Base-by-base conservation (phyloP, 495 filamentous ascomycete genomes). In the Aspergillus wentii region DNA sequence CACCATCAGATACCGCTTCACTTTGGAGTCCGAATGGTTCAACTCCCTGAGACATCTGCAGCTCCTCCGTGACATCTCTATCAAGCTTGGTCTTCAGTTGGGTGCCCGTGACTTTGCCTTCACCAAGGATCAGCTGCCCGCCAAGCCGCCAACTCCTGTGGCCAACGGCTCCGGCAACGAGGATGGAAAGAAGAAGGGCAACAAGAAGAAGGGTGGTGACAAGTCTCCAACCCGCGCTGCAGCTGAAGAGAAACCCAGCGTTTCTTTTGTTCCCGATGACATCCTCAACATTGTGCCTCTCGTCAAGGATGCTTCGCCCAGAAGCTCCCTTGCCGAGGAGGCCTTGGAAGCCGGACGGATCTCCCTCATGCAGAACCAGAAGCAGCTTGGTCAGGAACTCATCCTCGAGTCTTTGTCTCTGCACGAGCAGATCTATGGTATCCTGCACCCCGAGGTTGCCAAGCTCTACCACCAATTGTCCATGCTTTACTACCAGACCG, bases 341-440 rank as follows among this genome's bases (percentile, higher is more conserved):
- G 89, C 94, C 17, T 67, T 97, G 36, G 94, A 97, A 62, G 94
- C 88, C 33, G 94, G 92, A 14, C 85, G 89, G 25, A 90, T 96
- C 52, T 95, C 90, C 26, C 81, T 99, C 52, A 80, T 87, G 60
- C 90, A 96, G 57, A 83, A 88, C 55, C 86, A 97, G 66, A 89
- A 90, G 68, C 91, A 95, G 59, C 75, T 97, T 32, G 94, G 94
- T 35, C 91, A 95, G 66, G 92, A 97, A 59, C 78, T 99, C 34
- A 77, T 99, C 25, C 71, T 97, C 30, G 94, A 99, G 59, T 95
- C 89, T 15, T 72, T 99, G 43, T 94, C 92, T 31, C 74, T 99
- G 20, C 88, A 99, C 52, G 94, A 99, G 66, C 94, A 99, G 63
- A 96, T 99, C 53, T 99, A 99, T 52, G 94, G 94, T 40, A 89